A percentile compares a stretch with the other conserved stretches of the same genome.
These are phyloP conservation scores for Microbotryum lychnidis-dioicae DNA, from an alignment of 1,284 basidiomycete genomes.

Conservation along the genomic window DNA sequence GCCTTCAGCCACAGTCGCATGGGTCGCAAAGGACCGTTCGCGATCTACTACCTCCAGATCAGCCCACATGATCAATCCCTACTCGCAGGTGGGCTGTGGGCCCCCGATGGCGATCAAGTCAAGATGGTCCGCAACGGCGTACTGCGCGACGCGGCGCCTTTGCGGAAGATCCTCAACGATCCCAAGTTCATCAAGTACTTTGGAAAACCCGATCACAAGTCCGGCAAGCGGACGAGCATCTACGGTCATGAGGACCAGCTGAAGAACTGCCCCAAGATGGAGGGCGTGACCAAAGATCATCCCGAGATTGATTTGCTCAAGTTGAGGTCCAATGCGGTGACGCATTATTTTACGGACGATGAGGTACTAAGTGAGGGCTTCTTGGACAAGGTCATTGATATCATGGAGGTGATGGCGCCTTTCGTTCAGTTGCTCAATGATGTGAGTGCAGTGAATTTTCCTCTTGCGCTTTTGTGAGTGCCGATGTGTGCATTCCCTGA, in stretches of 20 bases:
- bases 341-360: constrained; percentile 31
- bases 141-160: constrained; percentile 31
- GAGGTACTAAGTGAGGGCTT: constrained; percentile 27
- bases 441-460: constrained; percentile 1
- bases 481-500: not conserved
- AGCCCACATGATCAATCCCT: constrained; percentile 30
- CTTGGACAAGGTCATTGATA: constrained; percentile 16
- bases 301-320: constrained; percentile 39
- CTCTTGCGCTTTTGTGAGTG: not conserved
- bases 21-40: constrained; percentile 37
- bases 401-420: constrained; percentile 24
- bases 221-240: constrained; percentile 27
- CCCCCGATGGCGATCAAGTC: constrained; percentile 35
- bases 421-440: constrained; percentile 33
- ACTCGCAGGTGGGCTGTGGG: constrained; percentile 39
- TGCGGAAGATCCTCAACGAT: constrained; percentile 34
- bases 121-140: constrained; percentile 35
- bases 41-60: constrained; percentile 29
- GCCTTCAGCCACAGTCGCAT: constrained; percentile 32
- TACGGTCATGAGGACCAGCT: constrained; percentile 36
- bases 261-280: constrained; percentile 36
- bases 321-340: constrained; percentile 33
- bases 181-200: constrained; percentile 36
- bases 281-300: constrained; percentile 39
- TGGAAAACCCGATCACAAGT: constrained; percentile 28